phyloP scores from a whole-genome alignment of 106 monocot species.

The Amphibolis antarctica region DNA sequence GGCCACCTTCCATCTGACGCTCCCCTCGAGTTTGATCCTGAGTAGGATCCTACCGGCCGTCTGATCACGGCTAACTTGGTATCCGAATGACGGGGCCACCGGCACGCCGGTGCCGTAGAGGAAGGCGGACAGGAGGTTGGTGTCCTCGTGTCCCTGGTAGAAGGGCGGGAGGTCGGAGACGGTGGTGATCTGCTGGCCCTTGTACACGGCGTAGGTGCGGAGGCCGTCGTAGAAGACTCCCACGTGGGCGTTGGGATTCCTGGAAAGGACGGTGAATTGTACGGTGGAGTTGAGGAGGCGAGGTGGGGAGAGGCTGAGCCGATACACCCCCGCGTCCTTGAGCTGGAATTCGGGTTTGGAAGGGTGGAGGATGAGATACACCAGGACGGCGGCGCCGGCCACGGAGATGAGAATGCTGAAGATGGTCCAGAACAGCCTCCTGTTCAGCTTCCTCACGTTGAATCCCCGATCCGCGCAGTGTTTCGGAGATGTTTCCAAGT shows the following conservation, averaged over 20 bases:
- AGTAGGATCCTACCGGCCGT: slow-evolving; percentile 26
- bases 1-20: slow-evolving; percentile 72
- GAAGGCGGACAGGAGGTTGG: slow-evolving; percentile 35
- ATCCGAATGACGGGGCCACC: slow-evolving; percentile 26
- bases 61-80: slow-evolving; percentile 42
- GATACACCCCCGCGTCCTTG: slow-evolving; percentile 33
- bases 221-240: slow-evolving; percentile 58
- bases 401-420: slow-evolving; percentile 33
- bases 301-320: slow-evolving; percentile 26
- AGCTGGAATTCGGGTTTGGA: slow-evolving; percentile 60
- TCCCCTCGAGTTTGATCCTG: slow-evolving; percentile 35
- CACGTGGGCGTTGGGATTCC: slow-evolving; percentile 55
- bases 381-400: slow-evolving; percentile 30
- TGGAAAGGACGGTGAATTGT: slow-evolving; percentile 36
- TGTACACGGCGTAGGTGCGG: slow-evolving; percentile 37
- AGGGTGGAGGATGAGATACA: slow-evolving; percentile 60
- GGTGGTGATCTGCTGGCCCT: slow-evolving; percentile 47
- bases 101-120: slow-evolving; percentile 33
- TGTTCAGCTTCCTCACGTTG: slow-evolving; percentile 30
- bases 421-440: slow-evolving; percentile 39
- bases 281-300: slow-evolving; percentile 58
- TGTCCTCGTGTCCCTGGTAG: slow-evolving; percentile 50
- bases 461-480: slow-evolving; percentile 55
- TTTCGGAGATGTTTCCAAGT: slow-evolving; percentile 37
- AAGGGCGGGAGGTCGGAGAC: slow-evolving; percentile 39